These are phyloP conservation scores for Dorcoceras hygrometricum DNA, from an alignment of 257 asterid species.

Conservation along the genomic window DNA sequence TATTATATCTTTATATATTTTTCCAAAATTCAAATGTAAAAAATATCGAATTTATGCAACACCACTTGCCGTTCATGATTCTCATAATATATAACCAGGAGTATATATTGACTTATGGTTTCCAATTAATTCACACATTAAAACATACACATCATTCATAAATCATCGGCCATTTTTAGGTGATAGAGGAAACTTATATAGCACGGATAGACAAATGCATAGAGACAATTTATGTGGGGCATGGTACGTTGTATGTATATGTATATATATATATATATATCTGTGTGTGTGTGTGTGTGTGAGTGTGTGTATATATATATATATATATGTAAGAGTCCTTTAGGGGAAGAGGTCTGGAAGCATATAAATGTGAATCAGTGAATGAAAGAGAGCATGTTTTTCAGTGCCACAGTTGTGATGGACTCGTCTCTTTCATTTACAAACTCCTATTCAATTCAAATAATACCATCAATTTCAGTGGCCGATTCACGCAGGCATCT, in stretches of 20 bases:
- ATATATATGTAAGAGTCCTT: slow-evolving; percentile 49
- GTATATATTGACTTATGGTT: too few relatives aligned
- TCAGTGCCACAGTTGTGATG: slow-evolving; percentile 90
- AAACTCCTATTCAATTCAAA: neutral
- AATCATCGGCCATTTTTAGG: neutral
- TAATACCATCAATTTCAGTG: neutral
- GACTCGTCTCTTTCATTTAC: slow-evolving; percentile 65
- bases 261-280: too few relatives aligned
- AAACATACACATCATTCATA: neutral
- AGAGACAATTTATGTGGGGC: neutral
- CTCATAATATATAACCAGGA: too few relatives aligned
- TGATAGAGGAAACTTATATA: too few relatives aligned
- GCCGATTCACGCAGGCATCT: slow-evolving; percentile 2
- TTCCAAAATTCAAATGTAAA: too few relatives aligned
- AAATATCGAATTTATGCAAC: too few relatives aligned
- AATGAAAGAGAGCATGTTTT: slow-evolving; percentile 65
- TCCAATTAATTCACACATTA: too few relatives aligned
- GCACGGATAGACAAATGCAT: neutral
- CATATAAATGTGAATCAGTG: slow-evolving; percentile 56
- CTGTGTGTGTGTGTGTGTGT: too few relatives aligned
- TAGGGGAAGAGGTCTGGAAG: slow-evolving; percentile 34
- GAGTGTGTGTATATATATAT: too few relatives aligned
- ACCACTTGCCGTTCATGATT: too few relatives aligned
- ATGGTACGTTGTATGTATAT: neutral
- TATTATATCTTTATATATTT: too few relatives aligned